Evolutionary conservation across 306 rosid genomes (phyloP).

Genomic region (Vicia villosa): DNA sequence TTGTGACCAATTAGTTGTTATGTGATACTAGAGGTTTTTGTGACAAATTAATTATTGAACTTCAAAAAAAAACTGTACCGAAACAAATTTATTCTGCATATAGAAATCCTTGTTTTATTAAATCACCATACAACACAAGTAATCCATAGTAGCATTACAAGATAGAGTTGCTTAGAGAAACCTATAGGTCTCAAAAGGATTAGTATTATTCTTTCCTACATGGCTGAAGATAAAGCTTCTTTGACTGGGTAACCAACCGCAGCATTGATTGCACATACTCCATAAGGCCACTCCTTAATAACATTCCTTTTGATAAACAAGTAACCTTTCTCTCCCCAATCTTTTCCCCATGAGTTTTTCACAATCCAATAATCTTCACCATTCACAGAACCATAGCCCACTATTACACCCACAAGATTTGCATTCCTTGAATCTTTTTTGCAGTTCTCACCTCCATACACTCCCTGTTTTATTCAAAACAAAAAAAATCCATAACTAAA

Average conservation of each 20-base stretch:
- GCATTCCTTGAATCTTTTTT: background rate
- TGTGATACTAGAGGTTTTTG: too few relatives aligned
- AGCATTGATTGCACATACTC: slow-evolving; percentile 38
- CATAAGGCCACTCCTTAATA: slow-evolving; percentile 29
- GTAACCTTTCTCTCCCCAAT: slow-evolving; percentile 43
- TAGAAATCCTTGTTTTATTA: too few relatives aligned
- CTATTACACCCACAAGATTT: slow-evolving; percentile 34
- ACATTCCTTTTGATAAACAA: slow-evolving; percentile 32
- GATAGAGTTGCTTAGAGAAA: slow-evolving; percentile 2
- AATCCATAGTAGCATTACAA: slow-evolving; percentile 2
- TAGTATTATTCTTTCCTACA: background rate
- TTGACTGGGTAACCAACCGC: slow-evolving; percentile 28
- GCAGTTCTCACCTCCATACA: slow-evolving; percentile 38
- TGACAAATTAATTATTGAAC: too few relatives aligned
- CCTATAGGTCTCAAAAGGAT: background rate
- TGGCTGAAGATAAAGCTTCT: slow-evolving; percentile 11
- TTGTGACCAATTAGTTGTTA: too few relatives aligned
- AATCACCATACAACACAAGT: too few relatives aligned
- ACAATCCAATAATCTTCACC: slow-evolving; percentile 47
- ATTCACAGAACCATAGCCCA: slow-evolving; percentile 44
- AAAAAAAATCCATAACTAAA: background rate
- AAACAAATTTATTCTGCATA: too few relatives aligned
- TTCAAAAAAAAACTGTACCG: too few relatives aligned
- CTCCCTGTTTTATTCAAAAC: slow-evolving; percentile 27
- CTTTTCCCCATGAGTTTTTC: slow-evolving; percentile 40